Conservation (phyloP, 768 basidiomycete species). For the Lactarius evosmus region DNA sequence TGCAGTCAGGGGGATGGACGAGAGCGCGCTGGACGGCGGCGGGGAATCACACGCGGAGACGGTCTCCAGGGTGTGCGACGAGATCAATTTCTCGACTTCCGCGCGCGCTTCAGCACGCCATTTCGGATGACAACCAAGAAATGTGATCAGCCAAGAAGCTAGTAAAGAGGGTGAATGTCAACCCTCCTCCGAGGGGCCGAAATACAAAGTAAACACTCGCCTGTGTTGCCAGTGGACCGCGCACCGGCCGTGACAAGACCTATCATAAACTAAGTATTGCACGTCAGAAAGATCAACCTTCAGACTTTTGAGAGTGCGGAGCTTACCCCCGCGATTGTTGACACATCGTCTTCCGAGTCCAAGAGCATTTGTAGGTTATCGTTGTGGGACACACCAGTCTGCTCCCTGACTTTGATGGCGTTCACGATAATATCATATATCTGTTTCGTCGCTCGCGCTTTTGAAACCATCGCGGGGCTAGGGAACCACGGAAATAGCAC, state of each 20-base stretch:
- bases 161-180: conserved; percentile 17
- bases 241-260: conserved; percentile 78
- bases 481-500: conserved; percentile 78
- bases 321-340: conserved; percentile 67
- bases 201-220: conserved; percentile 33
- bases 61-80: conserved; percentile 12
- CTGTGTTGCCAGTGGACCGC: conserved; percentile 73
- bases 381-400: conserved; percentile 53
- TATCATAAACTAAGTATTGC: conserved; percentile 64
- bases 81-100: conserved; percentile 57
- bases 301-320: conserved; percentile 8
- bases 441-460: conserved; percentile 68
- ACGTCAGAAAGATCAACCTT: conserved; percentile 22
- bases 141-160: conserved; percentile 76
- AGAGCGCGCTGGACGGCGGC: conserved; percentile 47
- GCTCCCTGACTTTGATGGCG: conserved; percentile 54
- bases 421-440: conserved; percentile 66
- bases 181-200: conserved; percentile 16
- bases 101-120: conserved; percentile 60
- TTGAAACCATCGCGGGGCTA: conserved; percentile 65
- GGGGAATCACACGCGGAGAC: conserved; percentile 10
- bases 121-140: conserved; percentile 61
- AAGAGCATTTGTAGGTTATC: conserved; percentile 75
- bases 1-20: conserved; percentile 58
- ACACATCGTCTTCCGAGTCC: conserved; percentile 64